Percentiles rank a stretch among this genome's conserved stretches.
Conservation (phyloP, 139 green algal genomes). For the Chlamydomonas schloesseri region DNA sequence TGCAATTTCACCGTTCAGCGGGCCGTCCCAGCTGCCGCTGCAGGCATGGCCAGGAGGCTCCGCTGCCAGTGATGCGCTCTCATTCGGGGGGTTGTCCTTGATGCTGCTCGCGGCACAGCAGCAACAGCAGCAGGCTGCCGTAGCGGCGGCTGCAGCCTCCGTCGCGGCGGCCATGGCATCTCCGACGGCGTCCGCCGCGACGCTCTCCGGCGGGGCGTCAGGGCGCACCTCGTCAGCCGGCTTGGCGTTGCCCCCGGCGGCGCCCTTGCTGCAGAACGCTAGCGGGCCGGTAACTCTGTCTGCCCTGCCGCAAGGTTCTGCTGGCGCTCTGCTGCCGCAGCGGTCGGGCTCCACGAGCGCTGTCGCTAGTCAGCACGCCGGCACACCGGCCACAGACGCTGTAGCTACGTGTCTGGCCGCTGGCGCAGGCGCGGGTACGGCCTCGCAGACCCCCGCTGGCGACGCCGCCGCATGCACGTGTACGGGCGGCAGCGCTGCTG, state of each 20-base stretch:
- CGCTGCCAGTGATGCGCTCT: not conserved
- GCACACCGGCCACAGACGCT: no score
- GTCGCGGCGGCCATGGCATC: not conserved
- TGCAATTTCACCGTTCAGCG: not conserved
- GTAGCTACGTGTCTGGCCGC: not conserved
- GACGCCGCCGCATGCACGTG: no score
- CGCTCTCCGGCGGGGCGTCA: not conserved
- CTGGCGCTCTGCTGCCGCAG: no score
- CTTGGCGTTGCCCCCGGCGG: not conserved
- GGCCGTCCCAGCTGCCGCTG: not conserved
- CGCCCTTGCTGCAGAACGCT: no score
- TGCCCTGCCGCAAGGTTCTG: not conserved
- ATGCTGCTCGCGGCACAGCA: constrained; percentile 13
- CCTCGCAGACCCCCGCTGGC: no score
- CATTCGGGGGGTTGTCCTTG: not conserved
- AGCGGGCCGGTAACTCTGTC: no score
- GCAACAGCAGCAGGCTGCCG: not conserved
- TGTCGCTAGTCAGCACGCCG: not conserved
- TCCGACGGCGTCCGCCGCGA: not conserved
- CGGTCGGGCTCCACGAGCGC: not conserved
- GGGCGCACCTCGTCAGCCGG: not conserved
- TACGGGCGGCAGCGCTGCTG: no score
- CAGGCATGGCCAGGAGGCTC: not conserved
- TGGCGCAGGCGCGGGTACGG: no score
- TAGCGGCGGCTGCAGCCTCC: not conserved